Evolutionary conservation across 2,329 filamentous ascomycete genomes (phyloP), one percentile per base, ranked within the genome.

Genomic region (Colletotrichum tropicicola): DNA sequence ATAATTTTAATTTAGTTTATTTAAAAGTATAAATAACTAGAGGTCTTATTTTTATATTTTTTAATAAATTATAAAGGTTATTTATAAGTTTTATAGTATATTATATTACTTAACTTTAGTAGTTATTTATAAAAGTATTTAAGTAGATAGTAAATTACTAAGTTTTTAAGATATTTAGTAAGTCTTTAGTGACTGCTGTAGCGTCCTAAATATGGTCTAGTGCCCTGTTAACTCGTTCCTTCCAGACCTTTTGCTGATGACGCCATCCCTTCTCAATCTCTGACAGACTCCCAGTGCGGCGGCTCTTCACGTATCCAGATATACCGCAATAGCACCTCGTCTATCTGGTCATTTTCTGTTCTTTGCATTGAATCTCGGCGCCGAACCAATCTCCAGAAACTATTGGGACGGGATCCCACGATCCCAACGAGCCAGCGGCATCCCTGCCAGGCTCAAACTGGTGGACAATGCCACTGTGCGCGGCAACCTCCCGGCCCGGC

Each of bases 381-480:
- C 48, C 47, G 27, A 54, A 48, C 27, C 48, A 60, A 54, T 54
- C 32, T 60, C 32, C 25, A 49, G 8, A 45, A 28, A 35, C 41
- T 27, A 27, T 57, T 32, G 43, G 54, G 17, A 47, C 32, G 32
- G 19, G 43, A 60, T 44, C 56, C 43, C 35, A 23, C 41, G 39
- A 54, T 45, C 32, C 17, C 41, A 15, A 15, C 47, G 17, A 47
- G 19, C 56, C 25, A 25, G 48, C 48, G 25, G 12, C 25, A 54
- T 43, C 61, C 61, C 47, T 60, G 61, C 21, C 39, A 37, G 43
- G 41, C 48, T 60, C 41, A 54, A 54, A 48, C 56, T 39, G 47
- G 21, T 35, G 48, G 56, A 54, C 48, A 28, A 49, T 53, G 55
- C 32, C 47, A 48, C 41, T 32, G 32, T 43, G 17, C 37, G 28